Conservation (phyloP, 805 yeast genomes). For the Candida maesae region DNA sequence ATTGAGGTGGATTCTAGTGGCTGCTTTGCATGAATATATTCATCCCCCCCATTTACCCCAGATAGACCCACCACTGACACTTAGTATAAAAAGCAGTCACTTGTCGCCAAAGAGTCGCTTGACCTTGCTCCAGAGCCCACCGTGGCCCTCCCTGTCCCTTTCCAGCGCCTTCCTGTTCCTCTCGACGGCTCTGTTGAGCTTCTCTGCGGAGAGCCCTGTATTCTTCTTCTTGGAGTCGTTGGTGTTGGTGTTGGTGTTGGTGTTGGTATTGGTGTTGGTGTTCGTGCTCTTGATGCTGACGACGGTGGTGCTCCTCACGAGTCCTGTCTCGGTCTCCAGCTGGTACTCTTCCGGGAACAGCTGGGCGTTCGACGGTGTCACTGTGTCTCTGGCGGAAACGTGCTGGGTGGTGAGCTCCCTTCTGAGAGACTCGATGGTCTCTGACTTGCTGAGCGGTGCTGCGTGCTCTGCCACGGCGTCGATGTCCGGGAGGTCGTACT, state of each 20-base stretch:
- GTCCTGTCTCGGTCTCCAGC: slow-evolving; percentile 62
- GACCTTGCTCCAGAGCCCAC: neutral
- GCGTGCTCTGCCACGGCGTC: slow-evolving; percentile 10
- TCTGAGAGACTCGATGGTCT: slow-evolving; percentile 4
- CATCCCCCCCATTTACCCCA: no score
- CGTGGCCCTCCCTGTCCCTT: slow-evolving; percentile 13
- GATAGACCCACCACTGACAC: no score
- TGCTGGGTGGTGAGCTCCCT: slow-evolving; percentile 8
- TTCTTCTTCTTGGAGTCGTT: slow-evolving; percentile 3
- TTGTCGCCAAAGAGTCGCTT: neutral
- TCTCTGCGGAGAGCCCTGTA: slow-evolving; percentile 20
- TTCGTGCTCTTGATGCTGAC: slow-evolving; percentile 5
- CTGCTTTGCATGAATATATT: no score
- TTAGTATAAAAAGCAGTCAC: no score
- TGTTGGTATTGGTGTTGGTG: no score
- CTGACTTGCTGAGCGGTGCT: slow-evolving; percentile 5
- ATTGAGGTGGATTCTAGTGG: no score
- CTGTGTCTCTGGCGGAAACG: slow-evolving; percentile 7
- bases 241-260: no score
- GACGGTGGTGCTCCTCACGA: slow-evolving; percentile 52
- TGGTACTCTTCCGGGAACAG: slow-evolving; percentile 67
- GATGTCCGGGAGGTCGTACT: slow-evolving; percentile 15
- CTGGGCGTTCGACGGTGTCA: slow-evolving; percentile 12
- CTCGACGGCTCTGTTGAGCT: slow-evolving; percentile 30
- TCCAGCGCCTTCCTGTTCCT: slow-evolving; percentile 30